Evolutionary conservation across 192 early-diverging fungal genomes (phyloP).

Genomic region (Geosiphon pyriformis): DNA sequence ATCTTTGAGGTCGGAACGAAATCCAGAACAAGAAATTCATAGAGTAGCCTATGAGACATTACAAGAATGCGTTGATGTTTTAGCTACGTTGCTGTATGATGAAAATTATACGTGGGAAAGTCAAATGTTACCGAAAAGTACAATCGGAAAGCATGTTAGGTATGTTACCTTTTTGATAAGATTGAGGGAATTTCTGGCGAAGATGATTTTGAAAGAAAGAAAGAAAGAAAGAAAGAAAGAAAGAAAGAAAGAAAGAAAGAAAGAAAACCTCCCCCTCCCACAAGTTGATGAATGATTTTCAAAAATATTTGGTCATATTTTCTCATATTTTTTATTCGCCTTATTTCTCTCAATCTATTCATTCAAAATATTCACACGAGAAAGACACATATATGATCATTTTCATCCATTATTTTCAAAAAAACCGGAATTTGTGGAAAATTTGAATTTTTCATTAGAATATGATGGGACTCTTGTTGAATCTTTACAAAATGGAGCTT

Average conservation of each 20-base stretch:
- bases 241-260: neutral
- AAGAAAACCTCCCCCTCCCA: neutral
- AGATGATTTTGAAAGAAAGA: too few species aligned
- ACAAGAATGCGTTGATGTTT: slow-evolving; percentile 18
- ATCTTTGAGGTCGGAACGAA: too few species aligned
- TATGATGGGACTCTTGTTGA: neutral
- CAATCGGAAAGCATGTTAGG: slow-evolving; percentile 23
- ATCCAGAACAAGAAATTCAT: slow-evolving; percentile 20
- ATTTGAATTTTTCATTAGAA: neutral
- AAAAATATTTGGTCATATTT: neutral
- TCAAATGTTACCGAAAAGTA: slow-evolving; percentile 12
- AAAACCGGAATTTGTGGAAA: too few species aligned
- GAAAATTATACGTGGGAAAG: slow-evolving; percentile 17
- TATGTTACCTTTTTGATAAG: neutral
- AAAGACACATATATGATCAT: slow-evolving; percentile 22
- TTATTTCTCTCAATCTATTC: neutral
- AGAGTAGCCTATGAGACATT: slow-evolving; percentile 16
- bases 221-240: neutral
- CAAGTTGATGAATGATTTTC: neutral
- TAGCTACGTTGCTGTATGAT: slow-evolving; percentile 2
- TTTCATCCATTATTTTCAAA: slow-evolving; percentile 8
- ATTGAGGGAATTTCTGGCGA: too few species aligned
- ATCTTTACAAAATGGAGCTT: neutral
- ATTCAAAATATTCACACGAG: neutral
- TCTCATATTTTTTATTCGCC: neutral